Base-by-base conservation (phyloP, 352 stramenopile species). In the Globisporangium spiculum region DNA sequence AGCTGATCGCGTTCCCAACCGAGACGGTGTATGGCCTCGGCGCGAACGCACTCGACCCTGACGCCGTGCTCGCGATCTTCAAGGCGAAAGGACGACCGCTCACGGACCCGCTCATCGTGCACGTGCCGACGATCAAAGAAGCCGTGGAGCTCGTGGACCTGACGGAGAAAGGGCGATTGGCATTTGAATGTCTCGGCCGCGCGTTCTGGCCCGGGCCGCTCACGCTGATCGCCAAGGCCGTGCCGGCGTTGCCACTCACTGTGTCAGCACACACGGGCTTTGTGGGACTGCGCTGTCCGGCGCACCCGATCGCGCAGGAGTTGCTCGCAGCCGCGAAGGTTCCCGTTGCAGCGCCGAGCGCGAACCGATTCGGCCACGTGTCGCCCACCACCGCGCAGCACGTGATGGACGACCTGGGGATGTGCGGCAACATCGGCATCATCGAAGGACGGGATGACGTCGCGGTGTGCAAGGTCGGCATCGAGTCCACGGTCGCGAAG, bases 11-110 rank as follows among this genome's bases (percentile, higher is more conserved):
- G 8, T 99, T 99, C 80, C 97, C 97, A 9, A 99, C 97, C n/a
- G 98, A 99, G 86, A 99, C 98, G 0, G 98, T 99, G 22, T 99
- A 99, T 72, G 98, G 98, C 0, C 84, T 99, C 27, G 98, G 98
- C 30, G 98, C 97, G 55, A 98, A 99, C 68, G 98, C 98, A 1
- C 79, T 99, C 8, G 81, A 99, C 80, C 86, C 88, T 12, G 75
- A 86, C 8, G 97, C 97, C 20, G 87, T 99, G 52, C 78, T 94
- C n/a, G 90, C 89, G 67, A 98, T 99, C 74, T 99, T 99, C 79
- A 71, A 85, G 62, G 92, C 92, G 57, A 99, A 99, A 69, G 92
- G 85, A 27, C 79, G 97, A 56, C 97, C 97, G 44, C 82, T 99
- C 22, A 98, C 94, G 6, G 98, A 99, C 78, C 98, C 98, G 24